Percentiles rank a stretch among this genome's conserved stretches.
phyloP scores from a whole-genome alignment of 257 asterid genomes.

The Vinca minor region DNA sequence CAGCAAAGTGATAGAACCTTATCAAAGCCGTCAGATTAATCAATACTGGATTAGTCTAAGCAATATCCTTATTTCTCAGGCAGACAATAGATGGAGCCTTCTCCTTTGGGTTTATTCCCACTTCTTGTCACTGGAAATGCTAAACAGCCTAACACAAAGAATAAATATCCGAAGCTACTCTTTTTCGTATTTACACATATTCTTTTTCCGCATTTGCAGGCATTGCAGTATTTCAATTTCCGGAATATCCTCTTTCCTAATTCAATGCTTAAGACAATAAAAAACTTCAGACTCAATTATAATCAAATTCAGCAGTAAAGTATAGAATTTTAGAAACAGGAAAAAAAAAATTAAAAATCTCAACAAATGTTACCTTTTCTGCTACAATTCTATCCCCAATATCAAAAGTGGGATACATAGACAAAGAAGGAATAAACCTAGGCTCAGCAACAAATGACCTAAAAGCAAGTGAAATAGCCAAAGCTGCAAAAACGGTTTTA shows the following conservation, averaged over 20 bases:
- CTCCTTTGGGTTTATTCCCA: not conserved
- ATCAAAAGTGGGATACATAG: constrained; percentile 93
- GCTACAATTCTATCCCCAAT: constrained; percentile 92
- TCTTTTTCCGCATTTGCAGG: not conserved
- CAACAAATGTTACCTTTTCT: constrained; percentile 52
- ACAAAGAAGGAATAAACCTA: constrained; percentile 81
- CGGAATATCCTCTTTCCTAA: not conserved
- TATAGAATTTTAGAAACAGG: not conserved
- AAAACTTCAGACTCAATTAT: constrained; percentile 2
- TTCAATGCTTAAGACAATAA: not conserved
- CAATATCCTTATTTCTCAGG: not conserved
- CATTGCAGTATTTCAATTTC: not conserved
- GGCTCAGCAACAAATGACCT: constrained; percentile 94
- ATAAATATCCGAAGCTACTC: not conserved
- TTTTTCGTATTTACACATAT: too few relatives aligned
- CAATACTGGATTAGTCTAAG: not conserved
- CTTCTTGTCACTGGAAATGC: not conserved
- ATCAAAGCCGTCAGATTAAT: not conserved
- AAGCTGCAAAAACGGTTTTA: constrained; percentile 65
- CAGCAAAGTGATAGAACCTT: not conserved
- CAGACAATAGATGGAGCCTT: not conserved
- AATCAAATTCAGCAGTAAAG: not conserved
- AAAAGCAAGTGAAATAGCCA: constrained; percentile 74
- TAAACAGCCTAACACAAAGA: constrained; percentile 1
- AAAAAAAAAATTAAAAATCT: not conserved